Evolutionary conservation across 1,284 basidiomycete species (phyloP), one percentile per base, ranked within the genome.

Genomic region (Puccinia coronata): DNA sequence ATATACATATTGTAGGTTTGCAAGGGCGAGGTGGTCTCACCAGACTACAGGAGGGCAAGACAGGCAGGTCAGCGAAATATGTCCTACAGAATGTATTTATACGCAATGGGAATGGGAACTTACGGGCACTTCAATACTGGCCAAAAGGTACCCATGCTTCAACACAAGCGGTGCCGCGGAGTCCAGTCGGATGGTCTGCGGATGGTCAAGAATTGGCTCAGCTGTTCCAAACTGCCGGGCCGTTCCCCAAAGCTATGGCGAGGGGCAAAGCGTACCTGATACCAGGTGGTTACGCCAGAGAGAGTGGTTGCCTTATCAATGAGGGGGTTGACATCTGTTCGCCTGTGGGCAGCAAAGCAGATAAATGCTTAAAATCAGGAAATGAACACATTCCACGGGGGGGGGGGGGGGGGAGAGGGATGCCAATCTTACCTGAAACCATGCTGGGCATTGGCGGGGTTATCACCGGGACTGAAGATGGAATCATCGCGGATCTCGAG

Each of bases 381-480:
- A 61, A 14, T 51, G 16, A 12, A 39, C 12, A 31, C 12, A 36
- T 18, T 36, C 18, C n/a, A 9, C 18, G 3, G 28, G n/a, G 25
- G 47, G 31, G 16, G 31, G 28, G 36, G 14, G 63, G 4, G 23
- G 20, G 36, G 25, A 8, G 5, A 61, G 9, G 43, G n/a, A 25
- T n/a, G n/a, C n/a, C n/a, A n/a, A n/a, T n/a, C n/a, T 63, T 25
- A 76, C 74, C 74, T 65, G 74, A 76, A 76, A 28, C 57, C 59
- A 9, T 65, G 23, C 34, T 76, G 59, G 34, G 57, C 12, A 36
- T 65, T 55, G 16, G 14, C 25, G 16, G 41, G 18, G n/a, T 61
- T 47, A n/a, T 49, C 28, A 12, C 74, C 74, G 1, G 74, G 57
- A 1, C 20, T 12, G 41, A 76, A 76, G 59, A 76, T 65, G 8